phyloP scores from a whole-genome alignment of 495 filamentous ascomycete genomes.

The Penicillium bovifimosum region DNA sequence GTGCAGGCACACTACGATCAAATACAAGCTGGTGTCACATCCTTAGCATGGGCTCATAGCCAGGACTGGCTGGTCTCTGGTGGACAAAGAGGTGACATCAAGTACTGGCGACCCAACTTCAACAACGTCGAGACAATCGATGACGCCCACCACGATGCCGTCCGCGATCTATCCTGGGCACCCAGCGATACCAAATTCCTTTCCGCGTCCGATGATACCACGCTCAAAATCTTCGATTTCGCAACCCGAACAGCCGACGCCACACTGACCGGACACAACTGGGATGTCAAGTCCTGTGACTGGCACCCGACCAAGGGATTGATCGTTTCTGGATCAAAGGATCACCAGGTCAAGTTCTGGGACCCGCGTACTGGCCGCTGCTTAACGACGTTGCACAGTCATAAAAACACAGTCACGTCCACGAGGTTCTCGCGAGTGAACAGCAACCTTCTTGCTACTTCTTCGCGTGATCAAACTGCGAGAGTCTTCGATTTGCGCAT shows the following conservation, averaged over 20 bases:
- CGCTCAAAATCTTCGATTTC: slow-evolving; percentile 94
- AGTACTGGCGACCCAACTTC: slow-evolving; percentile 99
- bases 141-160: slow-evolving; percentile 82
- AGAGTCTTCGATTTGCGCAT: slow-evolving; percentile 92
- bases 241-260: slow-evolving; percentile 77
- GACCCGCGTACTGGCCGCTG: slow-evolving; percentile 86
- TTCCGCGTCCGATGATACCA: slow-evolving; percentile 89
- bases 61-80: slow-evolving; percentile 96
- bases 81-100: slow-evolving; percentile 90
- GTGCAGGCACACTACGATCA: slow-evolving; percentile 72
- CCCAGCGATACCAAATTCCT: slow-evolving; percentile 94
- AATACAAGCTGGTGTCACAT: slow-evolving; percentile 70
- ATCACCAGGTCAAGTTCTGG: slow-evolving; percentile 96
- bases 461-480: slow-evolving; percentile 85
- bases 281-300: slow-evolving; percentile 93
- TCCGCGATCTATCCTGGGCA: slow-evolving; percentile 87
- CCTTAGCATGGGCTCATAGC: slow-evolving; percentile 82
- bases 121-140: slow-evolving; percentile 96
- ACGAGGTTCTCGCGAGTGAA: slow-evolving; percentile 79
- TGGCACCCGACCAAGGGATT: slow-evolving; percentile 97
- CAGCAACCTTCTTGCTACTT: slow-evolving; percentile 81
- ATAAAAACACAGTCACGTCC: slow-evolving; percentile 92
- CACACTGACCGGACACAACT: slow-evolving; percentile 80
- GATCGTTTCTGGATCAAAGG: slow-evolving; percentile 93
- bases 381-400: slow-evolving; percentile 90